These are phyloP conservation scores for Penicillium robsamsonii DNA, from an alignment of 495 filamentous ascomycete species.

Conservation along the genomic window DNA sequence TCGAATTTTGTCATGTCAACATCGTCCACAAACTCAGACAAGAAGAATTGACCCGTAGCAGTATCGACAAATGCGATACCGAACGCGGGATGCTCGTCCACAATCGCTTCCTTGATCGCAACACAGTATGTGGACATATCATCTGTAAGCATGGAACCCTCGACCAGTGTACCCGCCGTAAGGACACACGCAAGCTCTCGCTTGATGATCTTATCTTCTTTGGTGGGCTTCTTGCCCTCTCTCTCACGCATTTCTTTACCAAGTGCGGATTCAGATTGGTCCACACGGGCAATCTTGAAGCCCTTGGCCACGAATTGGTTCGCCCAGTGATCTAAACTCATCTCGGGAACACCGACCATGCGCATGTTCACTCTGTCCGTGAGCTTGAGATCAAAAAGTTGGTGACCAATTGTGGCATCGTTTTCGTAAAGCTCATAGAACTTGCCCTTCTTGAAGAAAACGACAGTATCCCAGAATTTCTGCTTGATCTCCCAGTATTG, in stretches of 20 bases:
- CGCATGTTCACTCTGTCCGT: constrained; percentile 99
- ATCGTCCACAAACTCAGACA: constrained; percentile 91
- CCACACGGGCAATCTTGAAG: constrained; percentile 93
- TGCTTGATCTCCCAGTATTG: constrained; percentile 99
- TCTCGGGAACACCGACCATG: constrained; percentile 93
- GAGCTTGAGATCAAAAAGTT: constrained; percentile 95
- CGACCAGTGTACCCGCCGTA: constrained; percentile 88
- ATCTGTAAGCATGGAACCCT: constrained; percentile 94
- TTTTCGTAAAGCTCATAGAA: constrained; percentile 99
- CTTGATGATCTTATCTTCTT: constrained; percentile 86
- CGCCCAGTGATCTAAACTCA: constrained; percentile 86
- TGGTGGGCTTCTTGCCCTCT: constrained; percentile 57
- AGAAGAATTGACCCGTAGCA: constrained; percentile 90
- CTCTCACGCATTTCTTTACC: constrained; percentile 98
- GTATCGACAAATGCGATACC: constrained; percentile 95
- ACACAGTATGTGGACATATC: constrained; percentile 97
- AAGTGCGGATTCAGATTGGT: constrained; percentile 91
- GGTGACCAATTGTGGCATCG: constrained; percentile 95
- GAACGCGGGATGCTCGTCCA: constrained; percentile 77
- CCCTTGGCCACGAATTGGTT: constrained; percentile 94
- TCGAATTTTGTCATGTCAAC: constrained; percentile 96
- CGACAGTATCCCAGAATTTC: constrained; percentile 94
- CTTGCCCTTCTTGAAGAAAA: constrained; percentile 99
- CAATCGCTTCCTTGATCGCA: constrained; percentile 84
- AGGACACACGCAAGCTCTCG: constrained; percentile 89